Conservation (phyloP, 441 rosid species). For the Dalechampia spathulata region DNA sequence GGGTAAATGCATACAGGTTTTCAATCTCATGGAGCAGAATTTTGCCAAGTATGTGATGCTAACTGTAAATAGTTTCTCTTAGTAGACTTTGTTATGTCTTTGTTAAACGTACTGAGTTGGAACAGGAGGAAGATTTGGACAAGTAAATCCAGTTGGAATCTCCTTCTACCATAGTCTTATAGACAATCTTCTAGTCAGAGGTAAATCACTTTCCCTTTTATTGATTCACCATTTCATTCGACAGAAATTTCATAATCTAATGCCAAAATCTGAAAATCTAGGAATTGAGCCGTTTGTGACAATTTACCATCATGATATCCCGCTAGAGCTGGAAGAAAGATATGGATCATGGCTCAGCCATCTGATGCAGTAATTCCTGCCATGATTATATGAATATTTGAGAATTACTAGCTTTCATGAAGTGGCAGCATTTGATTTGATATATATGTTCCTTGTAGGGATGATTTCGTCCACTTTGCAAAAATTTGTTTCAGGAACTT, state of each 20-base stretch:
- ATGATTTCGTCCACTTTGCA: conserved; percentile 39
- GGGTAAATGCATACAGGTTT: conserved; percentile 32
- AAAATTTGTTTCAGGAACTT: conserved; percentile 37
- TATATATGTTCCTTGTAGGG: conserved; percentile 23
- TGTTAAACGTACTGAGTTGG: not conserved
- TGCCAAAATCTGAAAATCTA: conserved; percentile 15
- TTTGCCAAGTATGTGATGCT: conserved; percentile 23
- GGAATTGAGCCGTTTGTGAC: conserved; percentile 52
- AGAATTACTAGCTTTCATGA: not conserved
- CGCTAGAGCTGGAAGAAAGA: conserved; percentile 39
- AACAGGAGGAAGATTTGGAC: conserved; percentile 40
- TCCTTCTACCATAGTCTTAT: conserved; percentile 34
- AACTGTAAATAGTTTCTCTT: no score
- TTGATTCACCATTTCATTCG: not conserved
- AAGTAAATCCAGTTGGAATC: conserved; percentile 37
- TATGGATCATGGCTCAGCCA: conserved; percentile 47
- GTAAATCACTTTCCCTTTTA: conserved; percentile 11
- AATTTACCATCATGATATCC: conserved; percentile 35
- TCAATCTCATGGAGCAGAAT: conserved; percentile 47
- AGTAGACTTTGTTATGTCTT: not conserved
- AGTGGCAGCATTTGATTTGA: not conserved
- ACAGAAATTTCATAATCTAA: no score
- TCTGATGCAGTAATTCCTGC: conserved; percentile 29
- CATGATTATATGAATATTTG: not conserved
- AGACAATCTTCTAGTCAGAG: conserved; percentile 32